Conservation (phyloP, 169 alveolate genomes). For the Plasmodium sp. region DNA sequence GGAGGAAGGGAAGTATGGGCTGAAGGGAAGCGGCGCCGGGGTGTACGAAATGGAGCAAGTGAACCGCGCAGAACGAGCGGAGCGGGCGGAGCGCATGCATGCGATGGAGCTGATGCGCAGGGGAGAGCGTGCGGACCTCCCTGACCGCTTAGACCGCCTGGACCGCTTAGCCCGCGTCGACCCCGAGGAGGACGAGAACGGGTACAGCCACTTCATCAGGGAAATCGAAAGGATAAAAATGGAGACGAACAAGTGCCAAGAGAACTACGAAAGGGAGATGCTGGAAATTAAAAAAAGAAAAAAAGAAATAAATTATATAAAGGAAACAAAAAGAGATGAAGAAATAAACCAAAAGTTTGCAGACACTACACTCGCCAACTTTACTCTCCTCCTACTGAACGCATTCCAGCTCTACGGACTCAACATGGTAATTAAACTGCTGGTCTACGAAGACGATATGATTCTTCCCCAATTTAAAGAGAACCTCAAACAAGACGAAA, state of each 20-base stretch:
- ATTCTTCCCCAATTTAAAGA: neutral
- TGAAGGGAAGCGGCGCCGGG: neutral
- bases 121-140: too few relatives aligned
- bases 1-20: neutral
- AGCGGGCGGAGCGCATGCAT: neutral
- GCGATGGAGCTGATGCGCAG: too few relatives aligned
- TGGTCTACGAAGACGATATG: constrained; percentile 43
- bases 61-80: neutral
- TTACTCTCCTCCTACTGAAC: neutral
- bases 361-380: constrained; percentile 10
- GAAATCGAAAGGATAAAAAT: constrained; percentile 40
- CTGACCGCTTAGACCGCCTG: neutral
- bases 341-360: constrained; percentile 33
- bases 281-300: constrained; percentile 36
- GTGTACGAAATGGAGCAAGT: neutral
- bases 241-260: constrained; percentile 27
- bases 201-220: constrained; percentile 2
- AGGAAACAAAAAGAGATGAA: constrained; percentile 45
- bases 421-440: constrained; percentile 27
- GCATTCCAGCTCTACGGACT: constrained; percentile 41
- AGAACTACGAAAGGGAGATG: constrained; percentile 65
- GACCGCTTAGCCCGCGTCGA: neutral
- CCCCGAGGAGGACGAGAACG: neutral
- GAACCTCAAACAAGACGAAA: neutral
- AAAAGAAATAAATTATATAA: constrained; percentile 46